Percentiles rank a stretch among this genome's conserved stretches.
phyloP scores from a whole-genome alignment of 306 rosid genomes.

The Trichosanthes truncata region DNA sequence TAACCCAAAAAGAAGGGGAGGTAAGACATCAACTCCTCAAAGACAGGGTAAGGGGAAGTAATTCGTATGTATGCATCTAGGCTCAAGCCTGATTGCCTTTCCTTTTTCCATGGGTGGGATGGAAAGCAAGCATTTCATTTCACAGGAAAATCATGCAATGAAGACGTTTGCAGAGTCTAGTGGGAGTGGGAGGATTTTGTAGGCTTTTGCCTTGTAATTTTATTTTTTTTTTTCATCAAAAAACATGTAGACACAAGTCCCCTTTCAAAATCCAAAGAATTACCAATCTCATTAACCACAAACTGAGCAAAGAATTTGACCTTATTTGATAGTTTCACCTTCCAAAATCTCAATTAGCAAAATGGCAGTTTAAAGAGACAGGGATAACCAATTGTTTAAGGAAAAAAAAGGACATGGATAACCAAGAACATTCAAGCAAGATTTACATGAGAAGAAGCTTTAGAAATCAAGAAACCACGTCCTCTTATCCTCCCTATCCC shows the following conservation, averaged over 20 bases:
- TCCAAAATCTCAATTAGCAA: not conserved
- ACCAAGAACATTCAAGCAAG: not conserved
- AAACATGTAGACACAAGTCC: not conserved
- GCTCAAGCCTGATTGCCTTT: no score
- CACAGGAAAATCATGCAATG: not conserved
- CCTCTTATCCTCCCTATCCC: not conserved
- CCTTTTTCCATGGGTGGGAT: no score
- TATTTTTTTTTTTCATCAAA: no score
- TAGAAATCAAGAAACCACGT: not conserved
- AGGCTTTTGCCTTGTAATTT: not conserved
- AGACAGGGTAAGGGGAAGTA: not conserved
- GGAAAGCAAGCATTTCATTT: not conserved
- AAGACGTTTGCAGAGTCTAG: not conserved
- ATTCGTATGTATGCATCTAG: not conserved
- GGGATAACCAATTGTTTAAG: not conserved
- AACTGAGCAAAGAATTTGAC: not conserved
- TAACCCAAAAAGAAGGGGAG: not conserved
- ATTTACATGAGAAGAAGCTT: not conserved
- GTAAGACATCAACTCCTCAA: not conserved
- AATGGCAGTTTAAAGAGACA: not conserved
- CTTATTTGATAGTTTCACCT: not conserved
- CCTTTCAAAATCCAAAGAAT: not conserved
- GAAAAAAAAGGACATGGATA: not conserved
- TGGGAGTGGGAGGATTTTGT: not conserved
- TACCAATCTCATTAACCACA: not conserved